Conservation (phyloP, 192 early-diverging fungal species). For the Diversispora eburnea region DNA sequence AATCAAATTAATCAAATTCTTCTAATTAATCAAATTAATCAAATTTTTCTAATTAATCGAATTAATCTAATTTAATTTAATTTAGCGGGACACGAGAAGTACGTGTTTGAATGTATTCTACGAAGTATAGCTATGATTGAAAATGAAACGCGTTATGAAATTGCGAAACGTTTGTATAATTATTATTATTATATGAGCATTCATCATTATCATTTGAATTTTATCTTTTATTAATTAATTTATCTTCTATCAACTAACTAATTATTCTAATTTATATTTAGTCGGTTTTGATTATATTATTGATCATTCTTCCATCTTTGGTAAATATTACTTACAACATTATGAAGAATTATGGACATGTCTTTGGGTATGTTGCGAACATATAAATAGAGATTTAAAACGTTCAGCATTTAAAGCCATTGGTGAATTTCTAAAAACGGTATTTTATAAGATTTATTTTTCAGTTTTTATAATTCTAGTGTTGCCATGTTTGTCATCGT, state of each 20-base stretch:
- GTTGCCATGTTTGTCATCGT: not conserved
- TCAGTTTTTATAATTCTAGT: not conserved
- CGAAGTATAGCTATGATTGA: constrained; percentile 1
- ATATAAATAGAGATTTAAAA: not conserved
- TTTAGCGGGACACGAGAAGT: not conserved
- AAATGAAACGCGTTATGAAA: constrained; percentile 2
- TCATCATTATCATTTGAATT: not conserved
- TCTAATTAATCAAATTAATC: not conserved
- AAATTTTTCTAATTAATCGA: not conserved
- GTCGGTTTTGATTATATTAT: constrained; percentile 7
- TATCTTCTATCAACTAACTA: not conserved
- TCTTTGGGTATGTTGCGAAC: constrained; percentile 12
- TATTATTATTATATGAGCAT: not conserved
- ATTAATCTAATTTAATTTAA: not conserved
- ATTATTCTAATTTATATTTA: not conserved
- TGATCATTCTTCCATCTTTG: constrained; percentile 12
- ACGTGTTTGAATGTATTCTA: constrained; percentile 7
- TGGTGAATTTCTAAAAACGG: constrained; percentile 34
- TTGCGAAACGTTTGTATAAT: constrained; percentile 1
- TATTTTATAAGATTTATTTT: not conserved
- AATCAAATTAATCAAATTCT: too few relatives aligned
- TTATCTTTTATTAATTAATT: too few relatives aligned
- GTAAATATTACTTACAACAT: not conserved
- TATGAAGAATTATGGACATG: constrained; percentile 6
- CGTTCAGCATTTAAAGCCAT: not conserved